phyloP scores from a whole-genome alignment of 2,329 filamentous ascomycete genomes.

The Sordariomycetes sp. region DNA sequence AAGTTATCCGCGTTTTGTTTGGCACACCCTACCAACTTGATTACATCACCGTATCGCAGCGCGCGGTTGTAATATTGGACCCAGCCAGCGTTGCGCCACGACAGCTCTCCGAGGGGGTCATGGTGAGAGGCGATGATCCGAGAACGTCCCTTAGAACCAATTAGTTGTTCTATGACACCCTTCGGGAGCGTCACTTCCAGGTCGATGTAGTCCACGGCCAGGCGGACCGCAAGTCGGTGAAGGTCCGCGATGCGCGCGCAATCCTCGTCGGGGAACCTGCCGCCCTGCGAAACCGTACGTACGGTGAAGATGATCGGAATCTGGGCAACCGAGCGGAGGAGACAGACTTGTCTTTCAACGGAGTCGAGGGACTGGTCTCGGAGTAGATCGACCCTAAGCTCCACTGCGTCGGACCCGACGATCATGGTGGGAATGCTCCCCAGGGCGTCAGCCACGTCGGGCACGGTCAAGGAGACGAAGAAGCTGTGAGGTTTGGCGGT shows the following conservation, averaged over 20 bases:
- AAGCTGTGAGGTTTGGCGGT: conserved; percentile 58
- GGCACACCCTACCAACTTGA: conserved; percentile 85
- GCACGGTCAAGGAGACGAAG: conserved; percentile 83
- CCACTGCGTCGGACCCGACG: conserved; percentile 83
- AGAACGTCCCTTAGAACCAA: conserved; percentile 54
- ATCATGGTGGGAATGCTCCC: conserved; percentile 58
- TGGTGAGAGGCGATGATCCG: conserved; percentile 93
- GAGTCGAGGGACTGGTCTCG: conserved; percentile 65
- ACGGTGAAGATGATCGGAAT: conserved; percentile 88
- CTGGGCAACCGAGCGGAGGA: conserved; percentile 57
- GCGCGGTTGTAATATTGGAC: conserved; percentile 81
- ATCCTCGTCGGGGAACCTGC: conserved; percentile 69
- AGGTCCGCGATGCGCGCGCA: conserved; percentile 58
- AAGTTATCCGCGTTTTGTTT: conserved; percentile 73
- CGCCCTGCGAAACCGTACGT: conserved; percentile 74
- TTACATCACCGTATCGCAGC: conserved; percentile 78
- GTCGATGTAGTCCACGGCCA: conserved; percentile 87
- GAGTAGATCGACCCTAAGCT: conserved; percentile 84
- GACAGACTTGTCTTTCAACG: conserved; percentile 67
- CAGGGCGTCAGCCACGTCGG: conserved; percentile 51
- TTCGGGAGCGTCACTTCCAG: conserved; percentile 80
- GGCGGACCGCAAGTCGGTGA: conserved; percentile 65
- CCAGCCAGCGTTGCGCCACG: conserved; percentile 92
- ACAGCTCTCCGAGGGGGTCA: conserved; percentile 64
- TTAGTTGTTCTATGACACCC: conserved; percentile 56